Percentiles rank a stretch among this genome's conserved stretches.
phyloP scores from a whole-genome alignment of 768 basidiomycete species.

The Hebeloma cylindrosporum region DNA sequence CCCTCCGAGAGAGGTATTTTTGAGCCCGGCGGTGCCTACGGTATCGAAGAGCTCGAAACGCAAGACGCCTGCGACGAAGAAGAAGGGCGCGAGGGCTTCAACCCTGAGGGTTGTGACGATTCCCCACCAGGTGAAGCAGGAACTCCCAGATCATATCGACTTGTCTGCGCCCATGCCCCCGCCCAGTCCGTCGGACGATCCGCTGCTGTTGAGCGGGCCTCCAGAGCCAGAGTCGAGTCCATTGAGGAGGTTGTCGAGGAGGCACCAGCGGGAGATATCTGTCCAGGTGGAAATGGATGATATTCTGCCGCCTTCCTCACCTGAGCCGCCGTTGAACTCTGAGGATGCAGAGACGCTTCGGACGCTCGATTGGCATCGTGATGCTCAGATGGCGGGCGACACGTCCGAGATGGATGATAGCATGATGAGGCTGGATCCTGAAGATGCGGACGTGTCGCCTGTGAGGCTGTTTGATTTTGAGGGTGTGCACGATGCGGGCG shows the following conservation, averaged over 20 bases:
- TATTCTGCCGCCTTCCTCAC: slow-evolving; percentile 26
- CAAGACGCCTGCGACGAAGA: slow-evolving; percentile 10
- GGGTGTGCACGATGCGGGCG: slow-evolving; percentile 17
- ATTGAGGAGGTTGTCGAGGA: slow-evolving; percentile 1
- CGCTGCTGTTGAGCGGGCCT: slow-evolving; percentile 58
- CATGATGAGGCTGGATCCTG: slow-evolving; percentile 31
- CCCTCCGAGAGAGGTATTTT: slow-evolving; percentile 62
- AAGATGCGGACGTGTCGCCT: slow-evolving; percentile 27
- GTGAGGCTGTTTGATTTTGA: slow-evolving; percentile 31
- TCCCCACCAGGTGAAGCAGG: slow-evolving; percentile 58
- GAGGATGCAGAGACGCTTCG: slow-evolving; percentile 17
- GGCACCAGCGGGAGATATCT: slow-evolving; percentile 19
- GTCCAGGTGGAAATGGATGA: slow-evolving; percentile 7
- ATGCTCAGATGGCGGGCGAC: slow-evolving; percentile 13
- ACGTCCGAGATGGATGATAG: slow-evolving; percentile 25
- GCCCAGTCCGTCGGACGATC: slow-evolving; percentile 75
- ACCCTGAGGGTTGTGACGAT: slow-evolving; percentile 11
- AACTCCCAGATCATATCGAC: slow-evolving; percentile 60
- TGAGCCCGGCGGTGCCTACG: slow-evolving; percentile 37
- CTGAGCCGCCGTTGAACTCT: slow-evolving; percentile 17
- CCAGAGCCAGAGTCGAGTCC: slow-evolving; percentile 23
- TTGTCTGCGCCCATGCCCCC: slow-evolving; percentile 61
- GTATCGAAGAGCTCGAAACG: slow-evolving; percentile 14
- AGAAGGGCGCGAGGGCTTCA: slow-evolving; percentile 12
- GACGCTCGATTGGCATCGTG: slow-evolving; percentile 25